Evolutionary conservation across 1,139 yeast genomes (phyloP).

Genomic region (Hemisphaericaspora subhashii): DNA sequence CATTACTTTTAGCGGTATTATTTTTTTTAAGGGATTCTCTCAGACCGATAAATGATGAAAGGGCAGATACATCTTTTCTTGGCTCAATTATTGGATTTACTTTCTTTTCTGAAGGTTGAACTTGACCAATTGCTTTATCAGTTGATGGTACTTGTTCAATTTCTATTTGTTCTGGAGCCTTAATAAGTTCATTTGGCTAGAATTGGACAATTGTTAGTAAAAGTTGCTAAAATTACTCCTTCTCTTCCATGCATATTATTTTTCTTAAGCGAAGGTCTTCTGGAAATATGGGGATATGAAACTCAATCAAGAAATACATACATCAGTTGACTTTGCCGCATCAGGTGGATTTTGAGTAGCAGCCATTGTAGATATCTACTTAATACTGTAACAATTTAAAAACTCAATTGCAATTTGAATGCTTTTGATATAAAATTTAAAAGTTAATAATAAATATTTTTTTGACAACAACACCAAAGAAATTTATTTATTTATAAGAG

Average conservation of each 20-base stretch:
- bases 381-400: too few species aligned
- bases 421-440: too few species aligned
- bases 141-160: conserved; percentile 10
- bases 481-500: too few species aligned
- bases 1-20: background rate
- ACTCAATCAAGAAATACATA: background rate
- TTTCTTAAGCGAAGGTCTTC: too few species aligned
- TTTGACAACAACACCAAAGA: too few species aligned
- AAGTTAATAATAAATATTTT: too few species aligned
- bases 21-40: background rate
- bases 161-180: conserved; percentile 14
- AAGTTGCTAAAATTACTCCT: too few species aligned
- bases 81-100: too few species aligned
- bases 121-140: conserved; percentile 7
- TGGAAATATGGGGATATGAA: too few species aligned
- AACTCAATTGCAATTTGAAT: too few species aligned
- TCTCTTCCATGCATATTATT: too few species aligned
- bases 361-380: background rate
- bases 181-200: conserved; percentile 13
- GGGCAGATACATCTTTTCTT: background rate
- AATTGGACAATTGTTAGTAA: background rate
- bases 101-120: background rate
- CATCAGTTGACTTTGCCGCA: background rate
- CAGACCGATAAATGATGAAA: conserved; percentile 1
- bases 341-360: too few species aligned